Evolutionary conservation across 306 rosid species (phyloP), one percentile per base, ranked within the genome.

Genomic region (Albizia julibrissin): DNA sequence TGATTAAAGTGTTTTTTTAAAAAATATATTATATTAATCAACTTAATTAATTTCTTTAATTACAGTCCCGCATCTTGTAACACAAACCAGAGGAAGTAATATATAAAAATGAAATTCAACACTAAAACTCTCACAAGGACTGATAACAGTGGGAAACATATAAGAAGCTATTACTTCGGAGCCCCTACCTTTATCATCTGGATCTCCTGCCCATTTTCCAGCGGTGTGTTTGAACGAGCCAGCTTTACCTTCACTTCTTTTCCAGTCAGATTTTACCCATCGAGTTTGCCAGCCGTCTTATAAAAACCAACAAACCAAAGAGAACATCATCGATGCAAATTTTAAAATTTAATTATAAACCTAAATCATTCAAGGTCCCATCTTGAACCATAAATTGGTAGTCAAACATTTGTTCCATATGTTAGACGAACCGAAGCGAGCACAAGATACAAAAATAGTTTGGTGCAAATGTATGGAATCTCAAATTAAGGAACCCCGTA

Each of bases 251-350:
- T 96, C 97, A 4, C 77, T 79, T 62, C 74, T 88, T 85, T 96
- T 96, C 98, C 99, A 93, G 79, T 92, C 97, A 1, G 99, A 96
- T 69, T 29, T 82, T 6, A 96, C 94, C 99, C 99, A 96, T 6
- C 97, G 91, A 59, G 86, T 71, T 74, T 86, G 88, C 98, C 98
- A 96, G 31, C 92, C 99, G 74, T 91, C 98, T 95, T 73, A 52
- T 52, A 52, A 77, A 80, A 83, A 64, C 64, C 74, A 69, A 74
- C 69, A 68, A 26, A 58, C n/a, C 50, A 65, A 37, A 74, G 6
- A 31, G 31, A 73, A n/a, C 37, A 39, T 42, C 47, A 78, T 34
- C 49, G 65, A 46, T 6, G 8, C 5, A 72, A 22, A 13, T 24
- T 71, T 13, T 13, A 40, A 7, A 43, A 71, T 43, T 71, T 46